Base-by-base conservation (phyloP, 129 eudicot genomes). In the Centrapalus pauciflorus region DNA sequence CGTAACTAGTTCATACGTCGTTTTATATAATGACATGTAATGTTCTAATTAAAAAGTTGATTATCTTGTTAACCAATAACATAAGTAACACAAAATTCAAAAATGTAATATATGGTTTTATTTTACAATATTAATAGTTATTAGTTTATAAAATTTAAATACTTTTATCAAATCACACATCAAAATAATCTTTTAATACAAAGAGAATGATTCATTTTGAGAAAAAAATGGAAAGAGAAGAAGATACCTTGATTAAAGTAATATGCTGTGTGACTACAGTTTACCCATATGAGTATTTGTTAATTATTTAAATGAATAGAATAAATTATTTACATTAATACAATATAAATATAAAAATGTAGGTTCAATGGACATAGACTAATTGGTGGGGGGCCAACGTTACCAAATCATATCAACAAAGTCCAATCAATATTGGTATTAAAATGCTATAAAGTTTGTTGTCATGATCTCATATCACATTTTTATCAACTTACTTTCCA, bases 301-400 rank as follows among this genome's bases (percentile, higher is more conserved):
- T 56, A 12, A 23, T 48, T 26, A 24, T 54, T 19, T 55, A n/a
- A n/a, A n/a, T n/a, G n/a, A n/a, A n/a, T n/a, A n/a, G n/a, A n/a
- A n/a, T n/a, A n/a, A n/a, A n/a, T n/a, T n/a, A n/a, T n/a, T n/a
- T n/a, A n/a, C n/a, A n/a, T n/a, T n/a, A n/a, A n/a, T n/a, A n/a
- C n/a, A n/a, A n/a, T n/a, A n/a, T n/a, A 43, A 16, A 55, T 24
- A 21, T 14, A 37, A 52, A 41, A 69, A 32, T 48, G 24, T 41
- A 74, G 79, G 73, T 74, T 60, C 79, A 74, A 57, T 74, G 79
- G 72, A 74, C 79, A 55, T 65, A 67, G 51, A 56, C 68, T 16
- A 55, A 41, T 12, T 24, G 49, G 73, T 66, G 73, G 74, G 59
- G 74, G 65, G 55, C 74, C 55, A 57, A n/a, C 14, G 21, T 27